Evolutionary conservation across 352 stramenopile species (phyloP), one percentile per base, ranked within the genome.

Genomic region (Phytopythium ostracodes): DNA sequence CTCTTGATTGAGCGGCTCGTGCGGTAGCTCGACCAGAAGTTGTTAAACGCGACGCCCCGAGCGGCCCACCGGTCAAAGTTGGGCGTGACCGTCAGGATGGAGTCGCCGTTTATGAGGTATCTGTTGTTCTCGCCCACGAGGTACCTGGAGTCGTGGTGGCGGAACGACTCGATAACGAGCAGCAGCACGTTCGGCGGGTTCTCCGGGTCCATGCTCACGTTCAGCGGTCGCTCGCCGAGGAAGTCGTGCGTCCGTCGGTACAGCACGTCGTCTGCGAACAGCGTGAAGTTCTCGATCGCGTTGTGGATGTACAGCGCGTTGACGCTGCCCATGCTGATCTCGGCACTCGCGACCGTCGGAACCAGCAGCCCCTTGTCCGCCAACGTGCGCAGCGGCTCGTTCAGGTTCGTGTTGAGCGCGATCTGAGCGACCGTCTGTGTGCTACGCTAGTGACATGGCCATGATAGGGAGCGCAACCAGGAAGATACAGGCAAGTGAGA

Each of bases 1-100:
- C 75, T 84, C 56, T 87, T 77, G 0, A 89, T 36, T 0, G 79
- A 85, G 3, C 79, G 75, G 67, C 77, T 89, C 18, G 79, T 87
- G 15, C 68, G 56, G 68, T 70, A 87, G 49, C 75, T 87, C 12
- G 79, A 89, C 77, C 79, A 89, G 44, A 87, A 65, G 38, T 87
- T 88, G 12, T 54, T 67, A 54, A 88, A 77, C 2, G 75, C 73
- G 11, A 88, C 61, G 29, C 75, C 75, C 6, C 73, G 70, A 24
- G 73, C 72, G 2, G 79, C 75, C 68, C 73, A 88, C 40, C 56
- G 59, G 35, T 88, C 75, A 20, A 87, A 87, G 14, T 79, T 67
- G 0, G 75, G 76, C 5, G 76, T 85, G 2, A 87, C 55, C 0
- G 73, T 77, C 2, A 89, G 25, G 58, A 87, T 80, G 10, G 69